A percentile compares a stretch with the other conserved stretches of the same genome.
Evolutionary conservation across 306 rosid genomes (phyloP).

Genomic region (Crataegus laevigata): DNA sequence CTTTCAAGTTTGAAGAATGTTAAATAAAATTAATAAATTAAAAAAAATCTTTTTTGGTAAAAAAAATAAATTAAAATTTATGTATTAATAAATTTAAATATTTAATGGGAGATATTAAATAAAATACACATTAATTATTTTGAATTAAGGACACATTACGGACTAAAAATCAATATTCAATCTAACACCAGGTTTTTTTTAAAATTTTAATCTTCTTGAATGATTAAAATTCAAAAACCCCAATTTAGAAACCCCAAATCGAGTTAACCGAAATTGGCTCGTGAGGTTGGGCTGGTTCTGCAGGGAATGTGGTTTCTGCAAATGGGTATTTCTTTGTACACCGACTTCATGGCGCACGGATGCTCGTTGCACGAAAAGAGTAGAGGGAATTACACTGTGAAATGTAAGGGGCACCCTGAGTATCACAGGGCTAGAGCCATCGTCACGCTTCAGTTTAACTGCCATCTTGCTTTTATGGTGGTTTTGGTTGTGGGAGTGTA

Average conservation of each 20-base stretch:
- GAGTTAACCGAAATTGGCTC: conserved; percentile 38
- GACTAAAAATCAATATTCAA: too few species aligned
- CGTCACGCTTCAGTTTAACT: conserved; percentile 94
- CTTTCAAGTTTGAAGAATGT: too few species aligned
- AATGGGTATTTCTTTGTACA: conserved; percentile 65
- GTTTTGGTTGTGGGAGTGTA: conserved; percentile 30
- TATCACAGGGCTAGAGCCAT: conserved; percentile 81
- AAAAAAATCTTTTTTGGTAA: too few species aligned
- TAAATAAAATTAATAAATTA: too few species aligned
- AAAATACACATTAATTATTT: too few species aligned
- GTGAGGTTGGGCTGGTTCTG: conserved; percentile 57
- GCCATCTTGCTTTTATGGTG: conserved; percentile 74
- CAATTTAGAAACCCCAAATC: conserved; percentile 40
- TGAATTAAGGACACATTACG: too few species aligned
- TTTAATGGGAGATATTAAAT: too few species aligned
- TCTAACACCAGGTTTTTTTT: too few species aligned
- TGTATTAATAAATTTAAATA: too few species aligned
- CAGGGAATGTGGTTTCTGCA: conserved; percentile 84
- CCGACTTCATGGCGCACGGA: conserved; percentile 49
- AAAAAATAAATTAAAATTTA: too few species aligned
- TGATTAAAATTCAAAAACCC: too few species aligned
- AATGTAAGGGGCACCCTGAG: conserved; percentile 66
- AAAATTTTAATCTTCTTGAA: too few species aligned
- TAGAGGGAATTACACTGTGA: conserved; percentile 62
- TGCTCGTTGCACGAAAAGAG: conserved; percentile 52